Evolutionary conservation across 345 rosid species (phyloP), one percentile per base, ranked within the genome.

Genomic region (Passiflora organensis): DNA sequence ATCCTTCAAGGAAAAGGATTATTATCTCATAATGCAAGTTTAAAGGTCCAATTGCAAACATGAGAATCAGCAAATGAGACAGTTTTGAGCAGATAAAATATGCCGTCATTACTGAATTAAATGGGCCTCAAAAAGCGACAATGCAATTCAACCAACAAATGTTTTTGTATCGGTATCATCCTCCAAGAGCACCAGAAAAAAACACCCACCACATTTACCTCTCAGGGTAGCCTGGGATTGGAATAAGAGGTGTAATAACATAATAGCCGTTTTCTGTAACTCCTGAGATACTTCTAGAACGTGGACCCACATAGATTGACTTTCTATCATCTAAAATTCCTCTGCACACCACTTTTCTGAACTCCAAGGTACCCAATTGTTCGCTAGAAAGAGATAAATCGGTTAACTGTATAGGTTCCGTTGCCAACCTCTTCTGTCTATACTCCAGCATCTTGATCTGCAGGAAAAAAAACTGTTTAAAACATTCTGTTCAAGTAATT

Each of bases 261-360:
- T 71, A 85, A 62, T 72, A 86, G 37, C 99, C 99, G 72, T 86
- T 93, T 68, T 86, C 99, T 34, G 97, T 86, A 43, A 89, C 77
- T 50, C 97, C 99, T 0, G 96, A 93, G 64, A 93, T 81, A 71
- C 87, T 82, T 74, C 96, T 82, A 56, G 99, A 86, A 22, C 97
- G 89, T 48, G 97, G 99, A 45, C 99, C 97, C 42, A 93, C 72
- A 73, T 49, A 89, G 51, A 93, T 63, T 50, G 95, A 93, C 24
- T 58, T 80, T 65, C 64, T 58, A 42, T 89, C 86, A 48, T 89
- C 79, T 50, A 86, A 89, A 64, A 76, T 70, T 49, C 99, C 99
- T 70, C 72, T 79, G 72, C 95, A 78, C 0, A 55, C 49, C 41
- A 82, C 90, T 75, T 86, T 76, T 57, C 95, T 80, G 71, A 86